Evolutionary conservation across 2,329 filamentous ascomycete genomes (phyloP).

Genomic region (Verticillium nubilum): DNA sequence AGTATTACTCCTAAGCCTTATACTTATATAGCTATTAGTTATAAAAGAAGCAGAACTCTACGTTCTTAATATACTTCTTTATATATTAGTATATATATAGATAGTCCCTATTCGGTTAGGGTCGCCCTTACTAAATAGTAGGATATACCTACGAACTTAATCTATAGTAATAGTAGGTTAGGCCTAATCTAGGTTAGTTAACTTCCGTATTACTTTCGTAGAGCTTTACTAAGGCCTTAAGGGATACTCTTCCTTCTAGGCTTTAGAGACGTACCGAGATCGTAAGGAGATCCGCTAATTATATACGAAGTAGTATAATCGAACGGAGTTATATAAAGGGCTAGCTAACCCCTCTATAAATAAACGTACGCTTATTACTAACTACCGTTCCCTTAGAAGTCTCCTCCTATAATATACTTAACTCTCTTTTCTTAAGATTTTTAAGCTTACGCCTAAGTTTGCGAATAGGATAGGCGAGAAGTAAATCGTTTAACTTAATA

Average conservation of each 20-base stretch:
- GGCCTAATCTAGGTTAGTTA: background rate
- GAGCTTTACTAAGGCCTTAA: background rate
- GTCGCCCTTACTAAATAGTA: background rate
- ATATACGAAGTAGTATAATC: background rate
- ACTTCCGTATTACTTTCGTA: background rate
- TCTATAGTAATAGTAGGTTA: background rate
- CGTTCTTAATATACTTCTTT: background rate
- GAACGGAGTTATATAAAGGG: background rate
- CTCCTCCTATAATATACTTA: background rate
- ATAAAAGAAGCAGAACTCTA: background rate
- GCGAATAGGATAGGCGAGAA: background rate
- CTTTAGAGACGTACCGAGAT: background rate
- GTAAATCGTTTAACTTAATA: background rate
- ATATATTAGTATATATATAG: background rate
- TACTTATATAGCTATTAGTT: background rate
- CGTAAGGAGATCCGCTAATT: background rate
- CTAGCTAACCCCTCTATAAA: background rate
- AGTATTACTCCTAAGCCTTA: background rate
- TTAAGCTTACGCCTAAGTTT: background rate
- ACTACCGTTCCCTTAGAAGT: background rate
- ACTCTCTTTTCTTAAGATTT: background rate
- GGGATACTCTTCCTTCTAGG: background rate
- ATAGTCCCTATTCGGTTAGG: background rate
- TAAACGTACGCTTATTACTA: background rate
- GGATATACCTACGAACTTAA: background rate